Evolutionary conservation across 2,329 filamentous ascomycete genomes (phyloP), one percentile per base, ranked within the genome.

Genomic region (Sarocladium kiliense): DNA sequence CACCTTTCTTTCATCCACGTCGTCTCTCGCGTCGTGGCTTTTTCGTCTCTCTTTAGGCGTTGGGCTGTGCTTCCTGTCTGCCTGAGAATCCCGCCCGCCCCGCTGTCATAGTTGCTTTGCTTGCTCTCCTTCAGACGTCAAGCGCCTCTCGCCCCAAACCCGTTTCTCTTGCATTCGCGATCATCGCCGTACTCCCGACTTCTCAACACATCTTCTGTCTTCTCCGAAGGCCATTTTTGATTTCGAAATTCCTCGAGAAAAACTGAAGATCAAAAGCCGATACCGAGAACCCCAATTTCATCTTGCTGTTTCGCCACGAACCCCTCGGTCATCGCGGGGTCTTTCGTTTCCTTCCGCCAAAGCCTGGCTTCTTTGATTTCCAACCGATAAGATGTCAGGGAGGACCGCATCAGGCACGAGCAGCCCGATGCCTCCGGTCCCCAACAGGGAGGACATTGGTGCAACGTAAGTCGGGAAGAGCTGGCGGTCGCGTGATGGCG

Each of bases 371-470:
- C 12, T 9, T 16, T 27, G n/a, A 34, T 10, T 3, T 10, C 10
- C 30, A 12, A 3, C 16, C 27, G 16, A 34, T 14, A 23, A 51
- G 30, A 51, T 51, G 47, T 11, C 47, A 21, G 47, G 23, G n/a
- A 51, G 47, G 30, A 12, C 41, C 41, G 41, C 41, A 25, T 51
- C 47, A 23, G 47, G 47, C n/a, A 51, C 47, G 14, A 51, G 47
- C 54, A 68, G 63, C 51, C 70, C 70, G 62, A 83, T 84, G 80
- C 80, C 81, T 58, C 75, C 78, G 61, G 74, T 79, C 51, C 82
- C 82, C 14, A 83, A 83, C 65, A 73, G 79, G 61, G 84, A 87
- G 71, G 83, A 86, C 62, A 80, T 82, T 59, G 72, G 70, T 30
- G 75, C 77, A 56, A 80, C 77, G 75, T 78, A 67, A 63, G 67